Percentiles rank a stretch among this genome's conserved stretches.
Evolutionary conservation across 352 stramenopile species (phyloP).

Genomic region (Globisporangium canariense): DNA sequence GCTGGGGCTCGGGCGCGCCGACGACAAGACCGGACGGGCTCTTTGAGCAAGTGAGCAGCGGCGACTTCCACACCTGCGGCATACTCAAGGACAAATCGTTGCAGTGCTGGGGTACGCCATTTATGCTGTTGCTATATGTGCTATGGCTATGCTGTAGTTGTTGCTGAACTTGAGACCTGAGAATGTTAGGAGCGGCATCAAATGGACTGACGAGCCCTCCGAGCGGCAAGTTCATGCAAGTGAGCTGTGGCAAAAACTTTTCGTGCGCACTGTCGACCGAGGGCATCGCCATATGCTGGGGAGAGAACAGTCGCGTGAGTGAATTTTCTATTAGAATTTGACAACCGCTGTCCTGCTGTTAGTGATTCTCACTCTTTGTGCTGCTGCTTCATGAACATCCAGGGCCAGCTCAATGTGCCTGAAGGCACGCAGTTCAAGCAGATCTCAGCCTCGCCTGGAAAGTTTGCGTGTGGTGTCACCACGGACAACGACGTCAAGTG

Average conservation of each 20-base stretch:
- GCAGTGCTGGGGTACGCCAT: slow-evolving; percentile 63
- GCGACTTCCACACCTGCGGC: slow-evolving; percentile 77
- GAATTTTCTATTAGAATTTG: neutral
- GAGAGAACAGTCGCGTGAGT: slow-evolving; percentile 54
- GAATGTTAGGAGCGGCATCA: slow-evolving; percentile 27
- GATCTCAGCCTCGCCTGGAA: slow-evolving; percentile 57
- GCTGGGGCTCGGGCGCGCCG: slow-evolving; percentile 62
- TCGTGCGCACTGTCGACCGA: slow-evolving; percentile 54
- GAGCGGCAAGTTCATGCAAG: slow-evolving; percentile 64
- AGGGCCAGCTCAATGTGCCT: slow-evolving; percentile 55
- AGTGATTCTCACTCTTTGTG: neutral
- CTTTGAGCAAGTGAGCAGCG: slow-evolving; percentile 77
- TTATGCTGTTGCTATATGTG: neutral
- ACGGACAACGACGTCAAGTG: slow-evolving; percentile 47
- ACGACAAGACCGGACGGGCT: slow-evolving; percentile 50
- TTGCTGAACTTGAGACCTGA: neutral
- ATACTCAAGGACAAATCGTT: slow-evolving; percentile 77
- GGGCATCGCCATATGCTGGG: slow-evolving; percentile 56
- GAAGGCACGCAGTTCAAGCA: slow-evolving; percentile 42
- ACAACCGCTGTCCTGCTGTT: too few relatives aligned
- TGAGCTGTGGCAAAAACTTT: slow-evolving; percentile 71
- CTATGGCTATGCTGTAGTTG: too few relatives aligned
- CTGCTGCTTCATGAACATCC: neutral
- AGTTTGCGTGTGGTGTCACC: slow-evolving; percentile 68
- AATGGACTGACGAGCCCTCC: slow-evolving; percentile 36